Conservation (phyloP, 1,284 basidiomycete species). For the Malassezia caprae region DNA sequence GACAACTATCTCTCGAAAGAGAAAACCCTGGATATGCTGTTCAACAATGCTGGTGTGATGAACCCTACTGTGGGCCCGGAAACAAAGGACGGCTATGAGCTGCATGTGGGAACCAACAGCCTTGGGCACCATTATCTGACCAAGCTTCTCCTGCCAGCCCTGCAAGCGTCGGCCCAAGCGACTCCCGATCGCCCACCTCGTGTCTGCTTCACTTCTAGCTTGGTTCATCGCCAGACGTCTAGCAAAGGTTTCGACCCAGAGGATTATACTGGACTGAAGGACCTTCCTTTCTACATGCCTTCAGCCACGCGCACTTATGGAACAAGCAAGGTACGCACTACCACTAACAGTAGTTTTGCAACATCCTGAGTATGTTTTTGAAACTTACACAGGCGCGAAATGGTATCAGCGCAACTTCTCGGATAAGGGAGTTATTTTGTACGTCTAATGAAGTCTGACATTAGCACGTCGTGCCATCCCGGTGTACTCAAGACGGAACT, state of each 20-base stretch:
- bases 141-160: slow-evolving; percentile 21
- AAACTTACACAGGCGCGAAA: neutral
- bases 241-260: slow-evolving; percentile 11
- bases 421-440: slow-evolving; percentile 19
- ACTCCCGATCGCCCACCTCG: slow-evolving; percentile 5
- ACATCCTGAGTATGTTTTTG: slow-evolving; percentile 2
- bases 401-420: slow-evolving; percentile 9
- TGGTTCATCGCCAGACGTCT: slow-evolving; percentile 16
- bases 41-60: slow-evolving; percentile 31
- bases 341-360: slow-evolving; percentile 4
- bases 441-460: neutral
- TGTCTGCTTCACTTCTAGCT: slow-evolving; percentile 24
- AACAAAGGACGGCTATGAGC: slow-evolving; percentile 28
- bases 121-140: slow-evolving; percentile 30
- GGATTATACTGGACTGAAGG: neutral
- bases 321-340: slow-evolving; percentile 21
- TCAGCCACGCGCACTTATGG: slow-evolving; percentile 24
- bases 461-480: slow-evolving; percentile 20
- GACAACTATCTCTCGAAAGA: slow-evolving; percentile 18
- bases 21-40: slow-evolving; percentile 24
- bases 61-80: neutral
- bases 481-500: slow-evolving; percentile 20
- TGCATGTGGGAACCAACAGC: slow-evolving; percentile 31
- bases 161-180: slow-evolving; percentile 4
- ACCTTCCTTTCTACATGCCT: neutral